Evolutionary conservation across 306 rosid species (phyloP).

Genomic region (Quercus agrifolia): DNA sequence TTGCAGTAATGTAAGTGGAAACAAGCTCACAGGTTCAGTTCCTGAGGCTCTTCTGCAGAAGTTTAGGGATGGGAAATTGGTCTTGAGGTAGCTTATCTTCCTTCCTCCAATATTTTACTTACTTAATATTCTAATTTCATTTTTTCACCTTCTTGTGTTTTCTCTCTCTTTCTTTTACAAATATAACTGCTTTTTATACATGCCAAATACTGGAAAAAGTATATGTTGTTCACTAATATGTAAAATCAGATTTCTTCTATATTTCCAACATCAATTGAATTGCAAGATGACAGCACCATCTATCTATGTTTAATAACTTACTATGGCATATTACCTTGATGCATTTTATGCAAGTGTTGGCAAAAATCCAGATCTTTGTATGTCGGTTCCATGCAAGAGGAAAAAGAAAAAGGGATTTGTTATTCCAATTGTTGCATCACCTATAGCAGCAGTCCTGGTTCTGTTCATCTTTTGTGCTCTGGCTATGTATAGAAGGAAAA

Average conservation of each 20-base stretch:
- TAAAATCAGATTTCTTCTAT: too few relatives aligned
- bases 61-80: neutral
- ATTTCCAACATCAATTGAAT: neutral
- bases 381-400: conserved; percentile 1
- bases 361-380: conserved; percentile 19
- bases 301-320: neutral
- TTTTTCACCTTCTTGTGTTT: neutral
- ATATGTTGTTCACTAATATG: too few relatives aligned
- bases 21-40: conserved; percentile 25
- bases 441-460: conserved; percentile 1
- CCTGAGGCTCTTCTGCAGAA: conserved; percentile 14
- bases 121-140: neutral
- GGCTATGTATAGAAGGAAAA: conserved; percentile 6
- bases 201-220: neutral
- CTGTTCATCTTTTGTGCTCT: neutral
- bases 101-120: neutral
- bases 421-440: conserved; percentile 26
- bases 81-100: neutral
- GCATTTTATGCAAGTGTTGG: conserved; percentile 11
- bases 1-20: conserved; percentile 13
- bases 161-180: neutral
- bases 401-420: conserved; percentile 6
- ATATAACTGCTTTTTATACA: neutral
- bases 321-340: neutral
- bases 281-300: neutral